These are phyloP conservation scores for Aspergillus sp. DNA, from an alignment of 2,329 filamentous ascomycete genomes.

Conservation along the genomic window DNA sequence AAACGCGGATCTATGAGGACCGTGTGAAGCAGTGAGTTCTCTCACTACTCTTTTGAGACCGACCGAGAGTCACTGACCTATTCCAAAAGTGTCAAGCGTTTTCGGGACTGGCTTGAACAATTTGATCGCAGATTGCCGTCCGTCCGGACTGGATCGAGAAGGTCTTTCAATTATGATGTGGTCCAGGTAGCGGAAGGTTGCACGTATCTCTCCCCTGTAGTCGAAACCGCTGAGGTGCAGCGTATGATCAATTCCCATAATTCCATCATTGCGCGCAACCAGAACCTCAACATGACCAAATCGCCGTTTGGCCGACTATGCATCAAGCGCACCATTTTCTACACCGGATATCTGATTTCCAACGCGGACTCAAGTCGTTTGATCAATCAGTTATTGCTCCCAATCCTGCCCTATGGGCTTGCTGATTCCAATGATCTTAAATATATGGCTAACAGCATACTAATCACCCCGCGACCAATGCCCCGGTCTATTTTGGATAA, in stretches of 20 bases:
- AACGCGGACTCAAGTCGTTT: slow-evolving; percentile 64
- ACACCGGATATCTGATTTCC: slow-evolving; percentile 81
- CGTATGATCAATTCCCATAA: slow-evolving; percentile 88
- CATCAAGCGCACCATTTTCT: slow-evolving; percentile 82
- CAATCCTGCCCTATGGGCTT: slow-evolving; percentile 53
- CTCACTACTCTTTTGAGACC: not conserved
- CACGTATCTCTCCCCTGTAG: slow-evolving; percentile 65
- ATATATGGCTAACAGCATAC: slow-evolving; percentile 77
- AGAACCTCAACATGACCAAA: slow-evolving; percentile 29
- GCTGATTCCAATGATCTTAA: slow-evolving; percentile 63
- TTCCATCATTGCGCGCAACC: slow-evolving; percentile 20
- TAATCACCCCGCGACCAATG: slow-evolving; percentile 75
- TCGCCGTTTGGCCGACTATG: slow-evolving; percentile 47
- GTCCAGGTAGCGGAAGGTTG: slow-evolving; percentile 74
- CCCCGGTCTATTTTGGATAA: slow-evolving; percentile 66
- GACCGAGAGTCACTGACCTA: slow-evolving; percentile 6
- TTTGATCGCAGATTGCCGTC: slow-evolving; percentile 59
- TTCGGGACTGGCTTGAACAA: slow-evolving; percentile 72
- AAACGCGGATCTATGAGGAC: slow-evolving; percentile 64
- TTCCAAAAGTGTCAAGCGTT: slow-evolving; percentile 58
- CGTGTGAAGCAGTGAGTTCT: slow-evolving; percentile 48
- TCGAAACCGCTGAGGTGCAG: slow-evolving; percentile 76
- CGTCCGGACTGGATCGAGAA: slow-evolving; percentile 43
- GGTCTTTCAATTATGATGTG: slow-evolving; percentile 67
- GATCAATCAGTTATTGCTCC: slow-evolving; percentile 50